These are phyloP conservation scores for Allium cepa DNA, from an alignment of 106 monocot species.

Conservation along the genomic window DNA sequence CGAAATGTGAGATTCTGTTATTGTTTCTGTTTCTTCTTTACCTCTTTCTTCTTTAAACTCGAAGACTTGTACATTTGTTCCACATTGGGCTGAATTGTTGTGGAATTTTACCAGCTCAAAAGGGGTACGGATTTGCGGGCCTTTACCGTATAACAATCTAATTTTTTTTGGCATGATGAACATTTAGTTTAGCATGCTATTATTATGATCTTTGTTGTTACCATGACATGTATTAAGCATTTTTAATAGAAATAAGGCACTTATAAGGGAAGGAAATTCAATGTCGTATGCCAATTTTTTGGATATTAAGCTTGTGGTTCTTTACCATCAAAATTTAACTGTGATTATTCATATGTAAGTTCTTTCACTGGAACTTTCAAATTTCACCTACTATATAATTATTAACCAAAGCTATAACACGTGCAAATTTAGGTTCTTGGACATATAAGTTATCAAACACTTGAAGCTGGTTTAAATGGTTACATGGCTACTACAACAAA, in stretches of 20 bases:
- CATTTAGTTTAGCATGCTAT: background rate
- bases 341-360: slow-evolving; percentile 91
- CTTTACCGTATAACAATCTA: slow-evolving; percentile 4
- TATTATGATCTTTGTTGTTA: background rate
- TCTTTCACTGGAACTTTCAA: background rate
- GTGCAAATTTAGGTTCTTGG: slow-evolving; percentile 57
- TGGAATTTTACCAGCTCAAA: too few species aligned
- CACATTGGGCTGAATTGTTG: too few species aligned
- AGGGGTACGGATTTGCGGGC: too few species aligned
- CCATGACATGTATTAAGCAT: background rate
- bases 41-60: too few species aligned
- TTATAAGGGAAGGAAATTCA: slow-evolving; percentile 94
- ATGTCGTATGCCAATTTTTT: slow-evolving; percentile 91
- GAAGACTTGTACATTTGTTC: too few species aligned
- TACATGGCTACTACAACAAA: slow-evolving; percentile 93
- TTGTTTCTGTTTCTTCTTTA: too few species aligned
- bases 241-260: slow-evolving; percentile 66
- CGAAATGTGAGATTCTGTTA: too few species aligned
- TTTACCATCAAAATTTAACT: slow-evolving; percentile 92
- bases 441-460: slow-evolving; percentile 71
- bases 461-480: slow-evolving; percentile 83
- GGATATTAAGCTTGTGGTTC: slow-evolving; percentile 93
- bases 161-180: background rate
- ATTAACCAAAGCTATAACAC: background rate
- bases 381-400: background rate